Evolutionary conservation across 495 filamentous ascomycete species (phyloP).

Genomic region (Penicillium cataractarum): DNA sequence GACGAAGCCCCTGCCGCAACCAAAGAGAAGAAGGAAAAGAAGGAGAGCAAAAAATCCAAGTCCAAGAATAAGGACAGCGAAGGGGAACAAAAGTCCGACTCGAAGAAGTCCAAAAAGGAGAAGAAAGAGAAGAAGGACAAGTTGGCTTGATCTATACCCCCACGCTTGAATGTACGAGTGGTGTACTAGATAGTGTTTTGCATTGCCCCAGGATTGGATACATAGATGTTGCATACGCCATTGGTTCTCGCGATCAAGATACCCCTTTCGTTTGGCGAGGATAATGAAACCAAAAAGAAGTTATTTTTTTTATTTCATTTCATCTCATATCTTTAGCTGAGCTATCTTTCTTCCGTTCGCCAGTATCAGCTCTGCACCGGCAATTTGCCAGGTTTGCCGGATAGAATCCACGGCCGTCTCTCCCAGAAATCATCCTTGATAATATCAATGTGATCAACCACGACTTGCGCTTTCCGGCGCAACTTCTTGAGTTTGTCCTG

Average conservation of each 20-base stretch:
- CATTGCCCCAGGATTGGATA: constrained; percentile 17
- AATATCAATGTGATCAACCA: constrained; percentile 85
- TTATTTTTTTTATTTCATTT: neutral
- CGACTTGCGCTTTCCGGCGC: constrained; percentile 72
- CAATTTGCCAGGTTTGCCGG: constrained; percentile 69
- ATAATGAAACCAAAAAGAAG: neutral
- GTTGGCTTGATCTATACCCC: constrained; percentile 21
- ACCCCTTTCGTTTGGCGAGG: constrained; percentile 36
- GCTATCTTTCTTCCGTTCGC: constrained; percentile 9
- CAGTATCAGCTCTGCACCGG: constrained; percentile 52
- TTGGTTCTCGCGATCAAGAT: constrained; percentile 38
- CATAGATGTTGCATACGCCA: constrained; percentile 23
- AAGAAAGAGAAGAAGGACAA: constrained; percentile 40
- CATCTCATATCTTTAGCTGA: neutral
- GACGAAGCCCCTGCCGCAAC: constrained; percentile 23
- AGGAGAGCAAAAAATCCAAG: constrained; percentile 30
- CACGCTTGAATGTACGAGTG: neutral
- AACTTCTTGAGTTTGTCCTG: constrained; percentile 77
- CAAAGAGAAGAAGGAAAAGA: constrained; percentile 32
- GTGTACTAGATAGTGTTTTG: constrained; percentile 4
- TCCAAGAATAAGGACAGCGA: constrained; percentile 44
- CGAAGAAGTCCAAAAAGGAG: constrained; percentile 38
- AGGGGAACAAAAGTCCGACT: constrained; percentile 13
- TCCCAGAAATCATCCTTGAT: constrained; percentile 96
- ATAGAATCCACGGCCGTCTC: constrained; percentile 81